These are phyloP conservation scores for Suillus paluster DNA, from an alignment of 768 basidiomycete genomes.

Conservation along the genomic window DNA sequence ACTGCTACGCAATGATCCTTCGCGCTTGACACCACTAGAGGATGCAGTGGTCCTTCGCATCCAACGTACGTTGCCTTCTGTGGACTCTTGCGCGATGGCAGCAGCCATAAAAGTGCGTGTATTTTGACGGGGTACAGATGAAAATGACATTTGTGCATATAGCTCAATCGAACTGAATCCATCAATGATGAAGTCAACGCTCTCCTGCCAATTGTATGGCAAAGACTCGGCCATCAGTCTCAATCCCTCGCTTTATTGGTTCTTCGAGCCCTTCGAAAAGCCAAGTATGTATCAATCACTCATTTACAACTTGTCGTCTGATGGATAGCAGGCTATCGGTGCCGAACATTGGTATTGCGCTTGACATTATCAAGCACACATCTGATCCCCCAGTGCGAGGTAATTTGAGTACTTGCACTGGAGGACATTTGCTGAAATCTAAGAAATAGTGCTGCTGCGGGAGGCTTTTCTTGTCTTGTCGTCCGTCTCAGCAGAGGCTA, in stretches of 20 bases:
- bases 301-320: neutral
- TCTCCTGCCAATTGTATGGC: conserved; percentile 6
- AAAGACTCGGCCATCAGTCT: neutral
- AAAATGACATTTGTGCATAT: neutral
- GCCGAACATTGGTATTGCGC: conserved; percentile 20
- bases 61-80: conserved; percentile 16
- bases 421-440: conserved; percentile 19
- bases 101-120: conserved; percentile 28
- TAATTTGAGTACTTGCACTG: conserved; percentile 15
- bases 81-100: conserved; percentile 14
- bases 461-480: conserved; percentile 40
- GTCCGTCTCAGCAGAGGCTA: conserved; percentile 22
- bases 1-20: conserved; percentile 51
- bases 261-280: conserved; percentile 27
- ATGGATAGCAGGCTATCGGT: neutral
- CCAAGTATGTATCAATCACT: conserved; percentile 5
- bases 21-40: conserved; percentile 49
- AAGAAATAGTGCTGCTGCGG: conserved; percentile 31
- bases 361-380: conserved; percentile 29
- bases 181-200: conserved; percentile 5
- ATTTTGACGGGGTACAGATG: neutral
- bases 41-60: conserved; percentile 18
- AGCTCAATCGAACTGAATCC: neutral
- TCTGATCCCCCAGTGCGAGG: conserved; percentile 30
- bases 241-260: conserved; percentile 13